A percentile compares a stretch with the other conserved stretches of the same genome.
Evolutionary conservation across 306 rosid genomes (phyloP).

Genomic region (Begonia peltatifolia): DNA sequence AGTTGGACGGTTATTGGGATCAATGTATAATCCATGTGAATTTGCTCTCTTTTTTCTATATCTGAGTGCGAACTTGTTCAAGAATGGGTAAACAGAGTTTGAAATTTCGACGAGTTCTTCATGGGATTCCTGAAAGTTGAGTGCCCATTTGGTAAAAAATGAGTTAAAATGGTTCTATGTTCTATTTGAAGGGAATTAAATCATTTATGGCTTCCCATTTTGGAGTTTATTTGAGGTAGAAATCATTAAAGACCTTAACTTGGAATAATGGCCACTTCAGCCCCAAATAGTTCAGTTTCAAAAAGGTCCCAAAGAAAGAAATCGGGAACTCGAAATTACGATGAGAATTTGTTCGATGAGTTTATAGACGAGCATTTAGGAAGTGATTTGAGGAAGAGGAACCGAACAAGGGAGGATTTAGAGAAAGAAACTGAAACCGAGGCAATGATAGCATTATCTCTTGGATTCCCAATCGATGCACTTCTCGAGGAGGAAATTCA

Average conservation of each 20-base stretch:
- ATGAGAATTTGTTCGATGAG: slow-evolving; percentile 76
- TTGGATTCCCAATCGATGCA: slow-evolving; percentile 78
- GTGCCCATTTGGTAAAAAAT: slow-evolving; percentile 1
- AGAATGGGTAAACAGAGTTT: background rate
- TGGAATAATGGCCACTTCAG: slow-evolving; percentile 36
- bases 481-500: slow-evolving; percentile 64
- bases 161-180: background rate
- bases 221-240: slow-evolving; percentile 2
- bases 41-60: background rate
- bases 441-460: slow-evolving; percentile 84
- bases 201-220: background rate
- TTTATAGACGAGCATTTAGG: slow-evolving; percentile 59
- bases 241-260: slow-evolving; percentile 3
- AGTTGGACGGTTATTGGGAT: no score
- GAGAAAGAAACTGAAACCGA: slow-evolving; percentile 85
- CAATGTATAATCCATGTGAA: no score
- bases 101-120: background rate
- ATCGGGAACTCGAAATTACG: slow-evolving; percentile 35
- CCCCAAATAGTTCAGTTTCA: slow-evolving; percentile 27
- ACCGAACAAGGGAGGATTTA: slow-evolving; percentile 38
- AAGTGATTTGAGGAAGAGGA: slow-evolving; percentile 43
- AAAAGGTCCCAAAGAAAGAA: slow-evolving; percentile 65
- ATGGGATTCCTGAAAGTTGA: background rate
- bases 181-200: background rate
- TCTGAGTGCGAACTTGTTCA: background rate